These are phyloP conservation scores for Xylaria sp. DNA, from an alignment of 495 filamentous ascomycete genomes.

Conservation along the genomic window DNA sequence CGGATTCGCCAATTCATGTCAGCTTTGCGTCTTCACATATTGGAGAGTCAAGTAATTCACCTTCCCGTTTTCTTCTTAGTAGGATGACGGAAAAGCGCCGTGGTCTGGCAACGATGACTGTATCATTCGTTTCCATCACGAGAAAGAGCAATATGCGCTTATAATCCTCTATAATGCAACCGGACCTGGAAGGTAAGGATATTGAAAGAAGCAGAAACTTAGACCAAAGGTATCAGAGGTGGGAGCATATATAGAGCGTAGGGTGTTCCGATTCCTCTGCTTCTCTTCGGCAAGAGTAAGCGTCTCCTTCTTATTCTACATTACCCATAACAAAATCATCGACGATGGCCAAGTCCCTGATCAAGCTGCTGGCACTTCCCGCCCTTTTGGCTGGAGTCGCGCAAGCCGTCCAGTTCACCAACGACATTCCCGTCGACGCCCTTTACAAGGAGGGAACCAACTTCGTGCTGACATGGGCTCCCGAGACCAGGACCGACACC, in stretches of 20 bases:
- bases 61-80: neutral
- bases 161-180: neutral
- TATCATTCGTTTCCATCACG: neutral
- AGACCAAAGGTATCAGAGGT: neutral
- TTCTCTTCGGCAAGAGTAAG: neutral
- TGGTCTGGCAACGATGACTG: neutral
- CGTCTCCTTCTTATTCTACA: neutral
- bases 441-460: neutral
- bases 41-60: neutral
- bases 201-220: neutral
- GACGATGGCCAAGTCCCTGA: conserved; percentile 1
- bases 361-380: neutral
- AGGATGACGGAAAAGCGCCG: neutral
- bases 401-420: neutral
- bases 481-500: neutral
- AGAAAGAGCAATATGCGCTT: neutral
- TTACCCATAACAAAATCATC: neutral
- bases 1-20: neutral
- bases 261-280: neutral
- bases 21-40: neutral
- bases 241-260: neutral
- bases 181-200: neutral
- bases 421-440: conserved; percentile 6
- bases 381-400: neutral
- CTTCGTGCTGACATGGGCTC: neutral